Evolutionary conservation across 305 asterid genomes (phyloP).

Genomic region (Fraxinus sp.): DNA sequence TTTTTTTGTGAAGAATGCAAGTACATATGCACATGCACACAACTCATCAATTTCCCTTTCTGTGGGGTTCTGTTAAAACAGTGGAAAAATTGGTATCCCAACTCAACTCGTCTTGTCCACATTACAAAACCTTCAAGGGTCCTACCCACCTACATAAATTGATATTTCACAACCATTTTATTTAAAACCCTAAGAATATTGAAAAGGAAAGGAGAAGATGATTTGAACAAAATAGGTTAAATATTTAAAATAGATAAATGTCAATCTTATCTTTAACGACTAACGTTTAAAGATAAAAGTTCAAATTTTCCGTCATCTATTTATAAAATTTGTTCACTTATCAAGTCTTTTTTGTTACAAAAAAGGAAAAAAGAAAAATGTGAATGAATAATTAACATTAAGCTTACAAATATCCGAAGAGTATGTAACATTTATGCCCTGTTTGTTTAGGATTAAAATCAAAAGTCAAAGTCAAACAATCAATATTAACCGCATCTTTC

Average conservation of each 20-base stretch:
- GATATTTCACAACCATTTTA: not conserved
- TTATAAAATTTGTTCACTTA: too few species aligned
- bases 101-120: slow-evolving; percentile 27
- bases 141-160: not conserved
- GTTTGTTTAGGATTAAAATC: too few species aligned
- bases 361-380: too few species aligned
- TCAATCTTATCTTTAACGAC: too few species aligned
- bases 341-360: not conserved
- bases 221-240: not conserved
- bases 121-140: not conserved
- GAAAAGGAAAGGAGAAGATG: not conserved
- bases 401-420: too few species aligned
- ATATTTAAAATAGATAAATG: too few species aligned
- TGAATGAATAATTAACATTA: too few species aligned
- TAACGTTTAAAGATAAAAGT: too few species aligned
- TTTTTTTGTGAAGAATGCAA: slow-evolving; percentile 3
- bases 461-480: too few species aligned
- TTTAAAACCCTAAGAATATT: not conserved
- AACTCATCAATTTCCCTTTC: slow-evolving; percentile 38
- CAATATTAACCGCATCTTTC: too few species aligned
- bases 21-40: slow-evolving; percentile 35
- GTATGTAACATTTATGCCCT: not conserved
- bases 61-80: slow-evolving; percentile 24
- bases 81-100: slow-evolving; percentile 22
- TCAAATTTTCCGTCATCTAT: too few species aligned